Base-by-base conservation (phyloP, 495 filamentous ascomycete genomes). In the Schizothecium vesticola region DNA sequence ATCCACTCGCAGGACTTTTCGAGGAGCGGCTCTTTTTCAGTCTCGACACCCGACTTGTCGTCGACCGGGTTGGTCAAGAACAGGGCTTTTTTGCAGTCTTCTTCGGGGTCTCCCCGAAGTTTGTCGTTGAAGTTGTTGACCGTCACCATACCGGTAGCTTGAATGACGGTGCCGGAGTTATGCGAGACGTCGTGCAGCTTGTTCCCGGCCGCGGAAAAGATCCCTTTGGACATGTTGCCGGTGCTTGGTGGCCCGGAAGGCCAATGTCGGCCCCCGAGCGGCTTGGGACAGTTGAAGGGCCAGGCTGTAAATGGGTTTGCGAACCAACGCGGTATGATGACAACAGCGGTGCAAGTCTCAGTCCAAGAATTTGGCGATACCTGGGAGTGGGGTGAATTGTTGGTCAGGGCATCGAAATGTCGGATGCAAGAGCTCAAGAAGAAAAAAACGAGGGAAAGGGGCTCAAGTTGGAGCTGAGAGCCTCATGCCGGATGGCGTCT, bases 31-130 rank as follows among this genome's bases (percentile, higher is more conserved):
- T 62, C 28, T 4, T 62, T 62, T 31, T 13, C 11, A 19, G 24
- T 36, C 28, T 62, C 60, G 60, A 62, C 58, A 24, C 28, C 28
- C 19, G 60, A 62, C 11, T 23, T 13, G 29, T 63, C 28, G 31
- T 63, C 61, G 26, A 43, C 61, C 19, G 61, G 61, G 24, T 63
- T 63, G 61, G 61, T 63, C 16, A 63, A 22, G 61, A 63, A 43
- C 26, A 63, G 61, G 26, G 60, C 60, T 13, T 31, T 29, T 23
- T 62, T 23, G 60, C 60, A 62, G 13, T 62, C 60, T 36, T 31
- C 28, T 23, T 62, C 60, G 22, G 25, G 11, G 19, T 36, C 33
- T 23, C 10, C 28, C 11, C 60, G 12, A 3, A 62, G 9, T 31
- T 62, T 62, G 24, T 62, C 60, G 29, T 23, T 26, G 25, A 31